Conservation (phyloP, 129 eudicot genomes). For the Escallonia herrerae region DNA sequence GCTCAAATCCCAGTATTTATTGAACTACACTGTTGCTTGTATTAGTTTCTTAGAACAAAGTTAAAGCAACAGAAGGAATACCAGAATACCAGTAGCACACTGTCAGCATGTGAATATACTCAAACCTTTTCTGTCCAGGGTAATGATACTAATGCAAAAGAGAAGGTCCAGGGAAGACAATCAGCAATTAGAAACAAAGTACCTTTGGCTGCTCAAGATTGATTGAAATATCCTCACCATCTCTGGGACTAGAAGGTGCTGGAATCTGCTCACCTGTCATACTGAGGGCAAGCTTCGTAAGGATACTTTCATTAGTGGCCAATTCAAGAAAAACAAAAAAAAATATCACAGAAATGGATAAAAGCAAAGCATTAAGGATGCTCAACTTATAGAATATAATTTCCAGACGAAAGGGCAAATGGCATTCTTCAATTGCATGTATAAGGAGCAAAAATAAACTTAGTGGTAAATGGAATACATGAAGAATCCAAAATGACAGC, state of each 20-base stretch:
- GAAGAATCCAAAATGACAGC: no score
- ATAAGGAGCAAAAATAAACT: neutral
- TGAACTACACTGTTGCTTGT: no score
- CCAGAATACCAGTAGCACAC: neutral
- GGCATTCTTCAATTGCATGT: neutral
- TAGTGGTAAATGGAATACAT: neutral
- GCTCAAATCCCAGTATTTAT: no score
- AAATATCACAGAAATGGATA: neutral
- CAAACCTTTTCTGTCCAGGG: neutral
- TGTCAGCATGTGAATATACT: neutral
- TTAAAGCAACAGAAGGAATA: neutral
- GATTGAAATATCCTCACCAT: slow-evolving; percentile 73
- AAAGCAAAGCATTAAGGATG: neutral
- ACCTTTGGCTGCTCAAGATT: slow-evolving; percentile 70
- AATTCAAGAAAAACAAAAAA: neutral
- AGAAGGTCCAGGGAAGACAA: neutral
- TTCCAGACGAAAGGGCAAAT: neutral
- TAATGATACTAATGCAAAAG: neutral
- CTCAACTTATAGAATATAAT: neutral
- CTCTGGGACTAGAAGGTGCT: slow-evolving; percentile 84
- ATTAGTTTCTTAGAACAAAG: no score
- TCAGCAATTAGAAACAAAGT: slow-evolving; percentile 11
- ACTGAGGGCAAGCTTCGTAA: slow-evolving; percentile 35
- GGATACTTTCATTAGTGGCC: neutral
- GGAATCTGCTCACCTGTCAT: slow-evolving; percentile 89